Evolutionary conservation across 2,329 filamentous ascomycete species (phyloP).

Genomic region (Cladophialophora exuberans): DNA sequence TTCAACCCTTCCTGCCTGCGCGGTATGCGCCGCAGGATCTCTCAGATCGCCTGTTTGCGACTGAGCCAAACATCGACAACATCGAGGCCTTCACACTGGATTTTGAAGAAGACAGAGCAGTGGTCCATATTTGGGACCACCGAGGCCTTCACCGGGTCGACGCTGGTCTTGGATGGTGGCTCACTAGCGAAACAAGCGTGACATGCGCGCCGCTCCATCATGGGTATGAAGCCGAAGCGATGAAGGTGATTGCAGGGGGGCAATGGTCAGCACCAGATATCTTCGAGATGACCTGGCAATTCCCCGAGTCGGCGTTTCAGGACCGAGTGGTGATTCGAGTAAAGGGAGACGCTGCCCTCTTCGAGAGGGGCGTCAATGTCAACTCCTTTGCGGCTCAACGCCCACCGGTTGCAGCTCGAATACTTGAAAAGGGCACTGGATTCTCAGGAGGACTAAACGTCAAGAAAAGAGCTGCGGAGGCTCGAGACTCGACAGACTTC

Average conservation of each 20-base stretch:
- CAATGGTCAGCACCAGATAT: not conserved
- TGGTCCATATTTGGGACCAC: not conserved
- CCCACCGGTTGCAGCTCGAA: not conserved
- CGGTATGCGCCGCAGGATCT: not conserved
- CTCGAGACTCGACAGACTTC: not conserved
- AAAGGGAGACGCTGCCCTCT: not conserved
- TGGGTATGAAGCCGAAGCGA: not conserved
- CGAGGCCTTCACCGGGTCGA: slow-evolving; percentile 3
- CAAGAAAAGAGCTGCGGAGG: not conserved
- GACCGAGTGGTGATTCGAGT: not conserved
- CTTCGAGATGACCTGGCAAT: slow-evolving; percentile 1
- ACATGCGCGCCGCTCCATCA: not conserved
- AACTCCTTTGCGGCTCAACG: not conserved
- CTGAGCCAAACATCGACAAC: not conserved
- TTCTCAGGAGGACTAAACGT: not conserved
- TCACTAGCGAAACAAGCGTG: not conserved
- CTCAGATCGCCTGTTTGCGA: not conserved
- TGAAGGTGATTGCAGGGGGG: not conserved
- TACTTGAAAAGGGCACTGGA: not conserved
- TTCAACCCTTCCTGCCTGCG: not conserved
- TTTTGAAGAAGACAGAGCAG: not conserved
- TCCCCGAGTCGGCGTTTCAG: not conserved
- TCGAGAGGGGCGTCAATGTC: slow-evolving; percentile 5
- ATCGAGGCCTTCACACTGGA: slow-evolving; percentile 1
- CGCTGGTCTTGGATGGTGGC: not conserved